Percentiles rank a stretch among this genome's conserved stretches.
These are phyloP conservation scores for Tulasnella sp. DNA, from an alignment of 768 basidiomycete species.

Conservation along the genomic window DNA sequence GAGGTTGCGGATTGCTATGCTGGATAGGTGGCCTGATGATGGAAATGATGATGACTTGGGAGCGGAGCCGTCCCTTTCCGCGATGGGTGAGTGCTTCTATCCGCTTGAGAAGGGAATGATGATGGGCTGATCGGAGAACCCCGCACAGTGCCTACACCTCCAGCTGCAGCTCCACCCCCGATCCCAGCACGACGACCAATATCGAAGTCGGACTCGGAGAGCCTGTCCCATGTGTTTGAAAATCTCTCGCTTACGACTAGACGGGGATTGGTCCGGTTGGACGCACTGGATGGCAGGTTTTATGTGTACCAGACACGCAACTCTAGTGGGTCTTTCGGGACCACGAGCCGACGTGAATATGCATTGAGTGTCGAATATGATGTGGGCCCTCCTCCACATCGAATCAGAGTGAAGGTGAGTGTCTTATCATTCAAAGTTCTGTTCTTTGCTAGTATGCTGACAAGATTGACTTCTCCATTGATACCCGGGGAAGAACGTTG, in stretches of 20 bases:
- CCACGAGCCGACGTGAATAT: not conserved
- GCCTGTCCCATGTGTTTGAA: not conserved
- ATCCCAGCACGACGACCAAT: not conserved
- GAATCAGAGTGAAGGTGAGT: not conserved
- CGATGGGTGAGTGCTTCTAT: not conserved
- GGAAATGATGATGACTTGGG: not conserved
- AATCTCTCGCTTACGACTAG: not conserved
- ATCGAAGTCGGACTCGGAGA: not conserved
- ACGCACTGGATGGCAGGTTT: not conserved
- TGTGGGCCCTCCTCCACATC: not conserved
- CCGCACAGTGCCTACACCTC: not conserved
- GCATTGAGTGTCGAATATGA: not conserved
- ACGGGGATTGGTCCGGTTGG: not conserved
- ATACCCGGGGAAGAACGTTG: not conserved
- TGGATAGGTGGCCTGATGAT: not conserved
- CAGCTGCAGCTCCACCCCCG: not conserved
- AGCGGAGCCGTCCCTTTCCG: not conserved
- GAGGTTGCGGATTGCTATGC: not conserved
- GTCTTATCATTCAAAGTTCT: not conserved
- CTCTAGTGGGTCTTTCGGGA: not conserved
- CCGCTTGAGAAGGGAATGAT: not conserved
- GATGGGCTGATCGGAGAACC: not conserved
- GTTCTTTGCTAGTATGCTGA: too few relatives aligned
- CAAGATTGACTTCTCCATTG: not conserved
- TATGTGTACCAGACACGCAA: not conserved